phyloP scores from a whole-genome alignment of 345 rosid genomes.

The Syzygium aromaticum region DNA sequence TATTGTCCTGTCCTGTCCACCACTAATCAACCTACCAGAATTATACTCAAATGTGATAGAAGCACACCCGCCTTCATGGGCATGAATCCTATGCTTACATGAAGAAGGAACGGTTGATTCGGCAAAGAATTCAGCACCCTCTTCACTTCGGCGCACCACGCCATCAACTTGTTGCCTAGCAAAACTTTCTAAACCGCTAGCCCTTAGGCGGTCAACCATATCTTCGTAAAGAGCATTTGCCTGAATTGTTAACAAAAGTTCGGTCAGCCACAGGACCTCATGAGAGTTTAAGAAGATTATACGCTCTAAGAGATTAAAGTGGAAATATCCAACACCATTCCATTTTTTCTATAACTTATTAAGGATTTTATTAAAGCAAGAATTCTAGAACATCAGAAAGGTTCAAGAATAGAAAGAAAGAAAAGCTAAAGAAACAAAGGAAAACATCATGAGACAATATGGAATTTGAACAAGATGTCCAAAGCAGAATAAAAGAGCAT shows the following conservation, averaged over 20 bases:
- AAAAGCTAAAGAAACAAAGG: not conserved
- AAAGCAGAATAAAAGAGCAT: not conserved
- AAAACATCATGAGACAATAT: not conserved
- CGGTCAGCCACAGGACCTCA: conserved; percentile 2
- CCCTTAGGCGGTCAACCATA: conserved; percentile 75
- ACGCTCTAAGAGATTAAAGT: not conserved
- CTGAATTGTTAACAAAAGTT: conserved; percentile 18
- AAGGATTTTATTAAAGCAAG: not conserved
- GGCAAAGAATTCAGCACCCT: conserved; percentile 75
- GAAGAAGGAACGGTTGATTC: conserved; percentile 69
- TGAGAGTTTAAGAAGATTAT: not conserved
- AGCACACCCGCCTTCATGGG: conserved; percentile 96
- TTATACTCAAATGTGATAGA: conserved; percentile 68
- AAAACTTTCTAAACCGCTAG: conserved; percentile 80
- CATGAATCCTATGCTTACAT: conserved; percentile 68
- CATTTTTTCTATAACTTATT: not conserved
- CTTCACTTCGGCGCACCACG: conserved; percentile 81
- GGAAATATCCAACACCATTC: not conserved
- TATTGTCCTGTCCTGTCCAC: conserved; percentile 80
- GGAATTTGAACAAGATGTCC: not conserved
- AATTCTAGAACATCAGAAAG: not conserved
- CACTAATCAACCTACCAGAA: conserved; percentile 66
- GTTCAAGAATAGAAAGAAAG: not conserved
- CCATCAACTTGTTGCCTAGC: conserved; percentile 96
- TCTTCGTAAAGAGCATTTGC: conserved; percentile 90